Percentiles rank a stretch among this genome's conserved stretches.
These are phyloP conservation scores for Artemisia argyi DNA, from an alignment of 129 eudicot genomes.

Conservation along the genomic window DNA sequence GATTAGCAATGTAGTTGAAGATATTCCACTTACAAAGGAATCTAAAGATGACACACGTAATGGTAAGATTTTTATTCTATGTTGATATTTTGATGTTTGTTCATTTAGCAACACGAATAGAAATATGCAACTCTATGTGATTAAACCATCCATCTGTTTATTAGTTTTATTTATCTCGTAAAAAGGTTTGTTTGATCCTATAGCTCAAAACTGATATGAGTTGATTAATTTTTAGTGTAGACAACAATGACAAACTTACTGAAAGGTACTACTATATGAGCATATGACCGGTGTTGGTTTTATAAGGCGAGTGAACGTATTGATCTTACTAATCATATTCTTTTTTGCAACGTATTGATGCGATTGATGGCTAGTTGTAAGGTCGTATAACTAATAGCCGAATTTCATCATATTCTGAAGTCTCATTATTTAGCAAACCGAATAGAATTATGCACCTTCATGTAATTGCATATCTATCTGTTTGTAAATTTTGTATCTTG, in stretches of 20 bases:
- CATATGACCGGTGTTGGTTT: background rate
- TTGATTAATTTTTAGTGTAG: background rate
- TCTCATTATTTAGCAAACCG: too few species aligned
- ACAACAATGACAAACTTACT: background rate
- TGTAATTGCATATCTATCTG: background rate
- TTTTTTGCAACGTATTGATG: too few species aligned
- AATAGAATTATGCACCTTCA: too few species aligned
- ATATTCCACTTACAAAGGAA: constrained; percentile 26
- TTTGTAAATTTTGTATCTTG: background rate
- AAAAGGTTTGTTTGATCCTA: background rate
- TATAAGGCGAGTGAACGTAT: background rate
- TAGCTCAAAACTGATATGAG: background rate
- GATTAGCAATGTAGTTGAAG: constrained; percentile 29
- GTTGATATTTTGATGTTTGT: background rate
- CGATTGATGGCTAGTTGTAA: too few species aligned
- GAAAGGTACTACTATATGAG: background rate
- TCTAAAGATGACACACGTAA: constrained; percentile 18
- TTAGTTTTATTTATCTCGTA: background rate
- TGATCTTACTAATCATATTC: too few species aligned
- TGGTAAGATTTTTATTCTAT: constrained; percentile 38
- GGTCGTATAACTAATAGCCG: too few species aligned
- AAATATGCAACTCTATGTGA: too few species aligned
- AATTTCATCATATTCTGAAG: too few species aligned
- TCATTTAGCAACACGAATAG: background rate
- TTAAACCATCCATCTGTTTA: background rate